Percentiles rank a stretch among this genome's conserved stretches.
These are phyloP conservation scores for Boletus sp. DNA, from an alignment of 1,284 basidiomycete genomes.

Conservation along the genomic window DNA sequence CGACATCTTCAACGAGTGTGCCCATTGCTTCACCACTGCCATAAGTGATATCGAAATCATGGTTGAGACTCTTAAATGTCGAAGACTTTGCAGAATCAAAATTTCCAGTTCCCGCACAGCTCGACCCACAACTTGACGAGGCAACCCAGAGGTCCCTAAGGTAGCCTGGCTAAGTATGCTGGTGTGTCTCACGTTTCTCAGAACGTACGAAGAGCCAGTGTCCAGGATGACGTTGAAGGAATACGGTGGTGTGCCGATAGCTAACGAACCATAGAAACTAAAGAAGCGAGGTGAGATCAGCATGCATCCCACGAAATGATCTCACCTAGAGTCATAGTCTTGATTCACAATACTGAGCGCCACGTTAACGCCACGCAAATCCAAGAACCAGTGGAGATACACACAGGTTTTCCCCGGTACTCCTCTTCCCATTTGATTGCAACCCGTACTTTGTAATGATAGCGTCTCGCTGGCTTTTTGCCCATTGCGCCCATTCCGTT, in stretches of 20 bases:
- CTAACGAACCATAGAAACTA: conserved; percentile 31
- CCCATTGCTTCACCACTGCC: conserved; percentile 56
- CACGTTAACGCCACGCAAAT: neutral
- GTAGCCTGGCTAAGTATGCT: neutral
- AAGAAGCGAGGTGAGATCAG: neutral
- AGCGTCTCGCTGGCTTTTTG: conserved; percentile 18
- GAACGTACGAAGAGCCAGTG: conserved; percentile 44
- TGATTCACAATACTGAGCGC: conserved; percentile 25
- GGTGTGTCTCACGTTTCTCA: neutral
- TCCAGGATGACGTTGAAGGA: conserved; percentile 38
- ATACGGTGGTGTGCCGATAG: conserved; percentile 30
- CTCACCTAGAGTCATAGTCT: conserved; percentile 22
- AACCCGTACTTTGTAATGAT: conserved; percentile 26
- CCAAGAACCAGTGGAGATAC: neutral
- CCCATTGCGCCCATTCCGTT: conserved; percentile 27
- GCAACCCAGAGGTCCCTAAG: conserved; percentile 50
- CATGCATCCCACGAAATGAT: neutral
- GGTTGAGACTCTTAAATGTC: conserved; percentile 27
- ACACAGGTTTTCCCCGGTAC: conserved; percentile 22
- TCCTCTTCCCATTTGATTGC: conserved; percentile 16
- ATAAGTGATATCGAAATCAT: conserved; percentile 51
- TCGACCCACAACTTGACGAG: conserved; percentile 16
- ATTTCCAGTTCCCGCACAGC: conserved; percentile 26
- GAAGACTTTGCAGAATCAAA: conserved; percentile 29
- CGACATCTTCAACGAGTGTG: conserved; percentile 47